Base-by-base conservation (phyloP, 176 grass and related monocot genomes). In the Saccharum spontaneum region DNA sequence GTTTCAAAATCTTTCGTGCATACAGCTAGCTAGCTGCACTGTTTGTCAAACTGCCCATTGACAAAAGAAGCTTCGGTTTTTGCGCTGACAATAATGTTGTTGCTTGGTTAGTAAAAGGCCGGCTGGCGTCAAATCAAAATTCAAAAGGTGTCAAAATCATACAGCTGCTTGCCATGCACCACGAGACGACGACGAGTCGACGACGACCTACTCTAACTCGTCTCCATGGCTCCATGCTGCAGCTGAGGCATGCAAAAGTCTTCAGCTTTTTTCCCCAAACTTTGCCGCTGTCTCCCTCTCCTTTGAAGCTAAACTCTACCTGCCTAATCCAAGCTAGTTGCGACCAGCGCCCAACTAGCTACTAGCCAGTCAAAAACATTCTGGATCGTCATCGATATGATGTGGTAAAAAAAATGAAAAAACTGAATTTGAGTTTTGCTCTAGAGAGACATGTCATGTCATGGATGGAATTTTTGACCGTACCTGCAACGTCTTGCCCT, bases 21-120 rank as follows among this genome's bases (percentile, higher is more conserved):
- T 73, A 73, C 43, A 73, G 71, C 71, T 73, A 73, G 41, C 71
- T 73, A 73, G 5, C 69, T 44, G 69, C 69, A 8, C 69, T 24
- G 69, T 44, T 24, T 72, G n/a, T 48, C 71, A 73, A 73, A 73
- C 70, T 12, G 6, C n/a, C 14, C 62, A 24, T 62, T 62, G 62
- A 65, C 26, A 65, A 31, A 64, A 65, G 11, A 26, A 65, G 62
- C 26, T 7, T 30, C 1, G 61, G 33, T 33, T 33, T 33, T 33
- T 33, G 33, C 33, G 33, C 33, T 33, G 33, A 33, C 33, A 33
- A 33, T 33, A 33, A 33, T 33, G 33, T 33, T 2, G 4, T 4
- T 3, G 4, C 1, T 30, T 26, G 3, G 7, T 44, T 46, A 46
- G 44, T 46, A 46, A 46, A 46, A 46, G 22, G 59, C 26, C 11